phyloP scores from a whole-genome alignment of 2,329 filamentous ascomycete species.

The Fusarium sp. region DNA sequence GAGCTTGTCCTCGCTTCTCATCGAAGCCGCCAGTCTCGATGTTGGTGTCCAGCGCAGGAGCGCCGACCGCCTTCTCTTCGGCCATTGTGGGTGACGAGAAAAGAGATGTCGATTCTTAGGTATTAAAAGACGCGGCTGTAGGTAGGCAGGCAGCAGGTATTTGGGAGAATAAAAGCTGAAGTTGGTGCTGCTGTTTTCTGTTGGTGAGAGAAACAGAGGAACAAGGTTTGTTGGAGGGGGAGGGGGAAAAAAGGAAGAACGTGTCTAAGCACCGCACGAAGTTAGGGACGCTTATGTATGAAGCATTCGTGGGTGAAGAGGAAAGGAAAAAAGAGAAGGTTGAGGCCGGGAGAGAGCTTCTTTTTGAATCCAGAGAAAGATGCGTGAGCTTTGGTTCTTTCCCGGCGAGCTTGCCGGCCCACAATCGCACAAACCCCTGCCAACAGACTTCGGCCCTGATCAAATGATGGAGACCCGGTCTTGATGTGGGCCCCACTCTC shows the following conservation, averaged over 20 bases:
- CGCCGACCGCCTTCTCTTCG: constrained; percentile 63
- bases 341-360: constrained; percentile 51
- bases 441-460: constrained; percentile 46
- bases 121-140: constrained; percentile 36
- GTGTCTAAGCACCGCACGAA: constrained; percentile 63
- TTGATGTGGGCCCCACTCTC: constrained; percentile 30
- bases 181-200: constrained; percentile 38
- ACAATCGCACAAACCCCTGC: constrained; percentile 39
- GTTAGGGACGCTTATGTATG: constrained; percentile 57
- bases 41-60: constrained; percentile 71
- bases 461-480: constrained; percentile 39
- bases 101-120: constrained; percentile 35
- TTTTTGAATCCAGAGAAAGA: constrained; percentile 53
- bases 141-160: constrained; percentile 41
- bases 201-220: constrained; percentile 39
- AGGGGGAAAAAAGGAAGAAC: constrained; percentile 44
- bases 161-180: constrained; percentile 28
- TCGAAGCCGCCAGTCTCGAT: constrained; percentile 74
- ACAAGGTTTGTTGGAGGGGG: constrained; percentile 45
- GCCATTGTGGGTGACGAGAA: constrained; percentile 58
- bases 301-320: constrained; percentile 64
- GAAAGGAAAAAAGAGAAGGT: constrained; percentile 52
- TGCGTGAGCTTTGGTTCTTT: constrained; percentile 41
- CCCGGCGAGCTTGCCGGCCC: constrained; percentile 46
- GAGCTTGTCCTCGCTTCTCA: constrained; percentile 65